Evolutionary conservation across 192 early-diverging fungal species (phyloP).

Genomic region (Coemansia sp.): DNA sequence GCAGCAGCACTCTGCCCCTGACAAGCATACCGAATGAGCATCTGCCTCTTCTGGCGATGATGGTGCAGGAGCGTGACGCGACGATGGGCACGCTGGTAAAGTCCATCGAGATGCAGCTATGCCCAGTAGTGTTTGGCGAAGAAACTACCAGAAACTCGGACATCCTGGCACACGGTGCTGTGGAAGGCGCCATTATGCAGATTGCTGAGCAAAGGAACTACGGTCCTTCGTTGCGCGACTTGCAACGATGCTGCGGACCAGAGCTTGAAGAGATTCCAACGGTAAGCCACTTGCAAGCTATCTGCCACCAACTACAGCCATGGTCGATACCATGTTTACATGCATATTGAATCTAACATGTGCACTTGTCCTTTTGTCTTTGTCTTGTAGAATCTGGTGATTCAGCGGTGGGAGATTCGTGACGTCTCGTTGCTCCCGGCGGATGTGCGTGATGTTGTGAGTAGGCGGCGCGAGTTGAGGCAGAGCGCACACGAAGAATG

Average conservation of each 20-base stretch:
- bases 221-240: constrained; percentile 28
- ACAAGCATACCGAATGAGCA: constrained; percentile 27
- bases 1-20: constrained; percentile 20
- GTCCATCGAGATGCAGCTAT: constrained; percentile 42
- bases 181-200: constrained; percentile 21
- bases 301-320: too few species aligned
- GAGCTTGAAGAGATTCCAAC: constrained; percentile 30
- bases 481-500: constrained; percentile 24
- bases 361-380: not conserved
- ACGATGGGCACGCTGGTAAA: constrained; percentile 26
- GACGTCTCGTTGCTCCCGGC: constrained; percentile 30
- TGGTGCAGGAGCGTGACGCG: constrained; percentile 46
- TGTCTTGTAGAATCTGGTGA: constrained; percentile 15
- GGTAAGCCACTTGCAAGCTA: constrained; percentile 6
- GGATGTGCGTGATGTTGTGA: constrained; percentile 29
- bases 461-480: constrained; percentile 18
- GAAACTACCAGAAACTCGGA: constrained; percentile 22
- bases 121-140: constrained; percentile 45
- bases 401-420: constrained; percentile 49
- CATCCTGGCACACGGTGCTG: constrained; percentile 28
- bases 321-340: not conserved
- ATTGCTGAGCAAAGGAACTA: constrained; percentile 47
- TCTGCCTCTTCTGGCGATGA: constrained; percentile 39
- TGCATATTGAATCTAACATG: not conserved
- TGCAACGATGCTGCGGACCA: constrained; percentile 9